A percentile compares a stretch with the other conserved stretches of the same genome.
phyloP scores from a whole-genome alignment of 2,329 filamentous ascomycete genomes.

The Colletotrichum gloeosporioides region DNA sequence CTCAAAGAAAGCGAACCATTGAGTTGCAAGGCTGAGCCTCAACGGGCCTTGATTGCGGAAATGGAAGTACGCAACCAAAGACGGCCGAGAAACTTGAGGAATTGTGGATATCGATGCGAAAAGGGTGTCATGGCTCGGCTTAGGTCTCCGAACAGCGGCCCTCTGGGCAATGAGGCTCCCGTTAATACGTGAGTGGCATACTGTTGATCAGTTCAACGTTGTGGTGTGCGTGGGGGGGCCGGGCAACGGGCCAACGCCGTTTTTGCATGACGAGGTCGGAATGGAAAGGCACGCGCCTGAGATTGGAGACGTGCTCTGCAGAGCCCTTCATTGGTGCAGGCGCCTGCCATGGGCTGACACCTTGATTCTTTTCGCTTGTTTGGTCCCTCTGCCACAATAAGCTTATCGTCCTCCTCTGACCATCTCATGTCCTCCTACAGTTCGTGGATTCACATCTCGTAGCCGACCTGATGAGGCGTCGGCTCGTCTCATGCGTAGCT shows the following conservation, averaged over 20 bases:
- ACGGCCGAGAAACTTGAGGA: not conserved
- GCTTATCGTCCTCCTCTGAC: not conserved
- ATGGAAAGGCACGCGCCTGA: not conserved
- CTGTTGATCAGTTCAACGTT: not conserved
- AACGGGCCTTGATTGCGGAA: not conserved
- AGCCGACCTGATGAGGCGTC: not conserved
- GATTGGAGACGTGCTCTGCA: not conserved
- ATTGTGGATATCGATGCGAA: slow-evolving; percentile 11
- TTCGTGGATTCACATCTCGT: not conserved
- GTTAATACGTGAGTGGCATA: not conserved
- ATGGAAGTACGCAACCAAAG: not conserved
- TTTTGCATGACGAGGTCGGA: not conserved
- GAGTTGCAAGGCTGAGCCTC: not conserved
- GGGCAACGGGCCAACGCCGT: not conserved
- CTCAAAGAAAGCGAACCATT: not conserved
- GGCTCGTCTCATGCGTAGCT: not conserved
- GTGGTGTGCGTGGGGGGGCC: not conserved
- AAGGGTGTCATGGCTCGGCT: slow-evolving; percentile 8
- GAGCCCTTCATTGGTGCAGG: not conserved
- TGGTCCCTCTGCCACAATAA: not conserved
- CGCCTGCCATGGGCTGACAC: not conserved
- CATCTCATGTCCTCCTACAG: not conserved
- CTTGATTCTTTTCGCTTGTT: not conserved
- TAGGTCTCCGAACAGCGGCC: not conserved
- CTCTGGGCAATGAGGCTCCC: not conserved